Evolutionary conservation across 1,284 basidiomycete species (phyloP).

Genomic region (Puccinia hordei): DNA sequence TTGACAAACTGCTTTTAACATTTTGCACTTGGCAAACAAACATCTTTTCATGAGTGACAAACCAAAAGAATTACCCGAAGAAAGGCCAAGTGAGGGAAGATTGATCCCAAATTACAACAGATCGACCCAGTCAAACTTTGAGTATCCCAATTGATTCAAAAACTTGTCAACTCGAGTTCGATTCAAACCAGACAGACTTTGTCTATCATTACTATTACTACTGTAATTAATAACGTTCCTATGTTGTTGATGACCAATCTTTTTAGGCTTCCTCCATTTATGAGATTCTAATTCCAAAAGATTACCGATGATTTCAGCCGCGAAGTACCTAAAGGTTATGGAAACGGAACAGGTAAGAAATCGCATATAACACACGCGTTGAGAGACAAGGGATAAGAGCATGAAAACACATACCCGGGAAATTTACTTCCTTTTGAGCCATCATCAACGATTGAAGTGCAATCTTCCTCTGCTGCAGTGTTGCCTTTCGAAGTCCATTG

Average conservation of each 20-base stretch:
- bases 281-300: constrained; percentile 84
- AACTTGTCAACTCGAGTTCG: constrained; percentile 31
- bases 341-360: background rate
- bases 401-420: constrained; percentile 67
- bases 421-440: constrained; percentile 86
- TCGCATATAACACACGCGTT: background rate
- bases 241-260: constrained; percentile 71
- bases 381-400: constrained; percentile 7
- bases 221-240: constrained; percentile 54
- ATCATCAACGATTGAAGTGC: constrained; percentile 64
- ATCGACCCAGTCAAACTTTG: constrained; percentile 76
- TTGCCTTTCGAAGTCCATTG: constrained; percentile 62
- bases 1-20: too few species aligned
- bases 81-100: too few species aligned
- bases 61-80: too few species aligned
- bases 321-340: constrained; percentile 75
- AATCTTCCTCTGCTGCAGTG: constrained; percentile 62
- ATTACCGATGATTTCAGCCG: constrained; percentile 90
- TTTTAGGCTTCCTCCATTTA: constrained; percentile 77
- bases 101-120: too few species aligned
- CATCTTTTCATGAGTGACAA: too few species aligned
- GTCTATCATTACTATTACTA: background rate
- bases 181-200: constrained; percentile 14
- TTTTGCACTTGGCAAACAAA: too few species aligned
- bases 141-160: constrained; percentile 62